phyloP scores from a whole-genome alignment of 768 basidiomycete genomes.

The Thelephora ganbajun region DNA sequence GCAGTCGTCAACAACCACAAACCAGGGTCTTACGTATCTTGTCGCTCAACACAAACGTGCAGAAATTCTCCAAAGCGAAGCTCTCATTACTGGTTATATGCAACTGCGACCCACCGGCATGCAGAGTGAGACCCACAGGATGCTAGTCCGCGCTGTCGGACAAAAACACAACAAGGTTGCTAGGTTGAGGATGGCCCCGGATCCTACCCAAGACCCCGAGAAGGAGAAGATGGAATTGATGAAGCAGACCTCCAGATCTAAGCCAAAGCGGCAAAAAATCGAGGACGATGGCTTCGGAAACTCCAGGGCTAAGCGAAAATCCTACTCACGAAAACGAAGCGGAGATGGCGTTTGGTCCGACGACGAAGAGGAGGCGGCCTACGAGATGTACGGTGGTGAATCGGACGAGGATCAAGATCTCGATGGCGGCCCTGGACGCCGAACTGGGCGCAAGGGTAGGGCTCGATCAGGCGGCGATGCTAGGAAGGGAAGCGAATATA shows the following conservation, averaged over 20 bases:
- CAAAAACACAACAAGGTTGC: slow-evolving; percentile 77
- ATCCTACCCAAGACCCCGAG: slow-evolving; percentile 64
- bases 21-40: slow-evolving; percentile 76
- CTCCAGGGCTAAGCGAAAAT: slow-evolving; percentile 28
- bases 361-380: slow-evolving; percentile 33
- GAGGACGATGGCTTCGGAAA: slow-evolving; percentile 33
- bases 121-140: slow-evolving; percentile 81
- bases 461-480: slow-evolving; percentile 21
- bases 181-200: slow-evolving; percentile 66
- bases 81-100: slow-evolving; percentile 72
- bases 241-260: slow-evolving; percentile 42
- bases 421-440: slow-evolving; percentile 23
- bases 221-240: slow-evolving; percentile 56
- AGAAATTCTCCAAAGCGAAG: slow-evolving; percentile 77
- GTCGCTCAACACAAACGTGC: slow-evolving; percentile 82
- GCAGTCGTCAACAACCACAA: slow-evolving; percentile 28
- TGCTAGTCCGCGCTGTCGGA: slow-evolving; percentile 76
- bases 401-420: slow-evolving; percentile 43
- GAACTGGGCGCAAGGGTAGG: slow-evolving; percentile 11
- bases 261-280: slow-evolving; percentile 44
- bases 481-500: slow-evolving; percentile 54
- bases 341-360: slow-evolving; percentile 48
- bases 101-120: slow-evolving; percentile 76
- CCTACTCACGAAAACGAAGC: slow-evolving; percentile 23
- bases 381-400: slow-evolving; percentile 18